phyloP scores from a whole-genome alignment of 2,329 filamentous ascomycete species.

The Penicillium rolfsii region DNA sequence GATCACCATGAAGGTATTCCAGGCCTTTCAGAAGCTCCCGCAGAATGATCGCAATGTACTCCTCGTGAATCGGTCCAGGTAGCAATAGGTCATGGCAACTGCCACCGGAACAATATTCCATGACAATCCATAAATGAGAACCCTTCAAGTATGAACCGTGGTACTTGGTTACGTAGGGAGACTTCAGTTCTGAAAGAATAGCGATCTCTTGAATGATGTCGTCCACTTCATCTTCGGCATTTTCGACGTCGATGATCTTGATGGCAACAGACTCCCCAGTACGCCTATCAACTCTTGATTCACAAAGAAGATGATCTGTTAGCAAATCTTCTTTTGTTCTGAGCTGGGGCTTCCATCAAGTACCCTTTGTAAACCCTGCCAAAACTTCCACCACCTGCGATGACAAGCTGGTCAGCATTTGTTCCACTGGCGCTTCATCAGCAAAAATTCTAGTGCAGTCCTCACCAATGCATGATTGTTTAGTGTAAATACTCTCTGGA shows the following conservation, averaged over 20 bases:
- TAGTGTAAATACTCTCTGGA: conserved; percentile 89
- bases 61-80: conserved; percentile 85
- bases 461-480: conserved; percentile 84
- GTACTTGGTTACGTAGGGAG: conserved; percentile 95
- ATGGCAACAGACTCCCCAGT: conserved; percentile 94
- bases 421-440: background rate
- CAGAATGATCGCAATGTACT: conserved; percentile 95
- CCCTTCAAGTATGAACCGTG: conserved; percentile 96
- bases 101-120: conserved; percentile 97
- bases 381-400: conserved; percentile 87
- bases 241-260: conserved; percentile 98
- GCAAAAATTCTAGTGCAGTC: background rate
- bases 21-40: conserved; percentile 85
- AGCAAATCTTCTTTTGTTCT: background rate
- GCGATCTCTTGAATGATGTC: conserved; percentile 99
- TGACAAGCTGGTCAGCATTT: conserved; percentile 2
- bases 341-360: conserved; percentile 25
- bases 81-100: conserved; percentile 97
- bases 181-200: conserved; percentile 93
- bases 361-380: conserved; percentile 99
- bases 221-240: conserved; percentile 98
- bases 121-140: conserved; percentile 97
- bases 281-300: conserved; percentile 78
- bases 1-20: conserved; percentile 91
- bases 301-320: background rate